Evolutionary conservation across 306 rosid species (phyloP).

Genomic region (Betula pendula): DNA sequence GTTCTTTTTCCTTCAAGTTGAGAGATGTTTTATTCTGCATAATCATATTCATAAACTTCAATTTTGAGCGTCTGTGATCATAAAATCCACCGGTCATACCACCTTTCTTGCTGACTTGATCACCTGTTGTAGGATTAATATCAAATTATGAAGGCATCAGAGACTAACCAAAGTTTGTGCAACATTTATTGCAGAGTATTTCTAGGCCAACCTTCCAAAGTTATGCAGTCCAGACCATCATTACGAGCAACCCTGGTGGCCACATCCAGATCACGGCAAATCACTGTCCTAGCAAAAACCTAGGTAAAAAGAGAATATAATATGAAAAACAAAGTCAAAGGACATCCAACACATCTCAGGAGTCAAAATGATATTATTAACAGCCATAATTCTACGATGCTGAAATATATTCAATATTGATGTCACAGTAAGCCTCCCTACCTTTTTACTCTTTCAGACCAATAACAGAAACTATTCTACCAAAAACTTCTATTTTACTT

Average conservation of each 20-base stretch:
- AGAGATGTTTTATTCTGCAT: slow-evolving; percentile 54
- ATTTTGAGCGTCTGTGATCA: slow-evolving; percentile 87
- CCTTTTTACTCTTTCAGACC: background rate
- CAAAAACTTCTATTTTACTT: background rate
- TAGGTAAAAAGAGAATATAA: slow-evolving; percentile 27
- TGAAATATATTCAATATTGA: background rate
- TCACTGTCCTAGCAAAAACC: slow-evolving; percentile 95
- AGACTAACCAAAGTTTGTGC: slow-evolving; percentile 14
- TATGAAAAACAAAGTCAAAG: slow-evolving; percentile 26
- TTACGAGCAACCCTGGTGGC: slow-evolving; percentile 88
- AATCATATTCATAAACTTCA: slow-evolving; percentile 79
- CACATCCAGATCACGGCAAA: slow-evolving; percentile 91
- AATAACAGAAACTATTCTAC: background rate
- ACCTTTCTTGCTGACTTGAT: slow-evolving; percentile 99
- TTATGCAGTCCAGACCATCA: slow-evolving; percentile 92
- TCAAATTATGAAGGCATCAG: slow-evolving; percentile 33
- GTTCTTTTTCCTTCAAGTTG: slow-evolving; percentile 54
- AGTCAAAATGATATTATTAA: slow-evolving; percentile 5
- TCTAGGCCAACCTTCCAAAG: slow-evolving; percentile 73
- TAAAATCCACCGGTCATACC: slow-evolving; percentile 99
- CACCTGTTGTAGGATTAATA: slow-evolving; percentile 56
- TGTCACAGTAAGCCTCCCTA: background rate
- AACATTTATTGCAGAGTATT: slow-evolving; percentile 20
- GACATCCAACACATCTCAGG: slow-evolving; percentile 18
- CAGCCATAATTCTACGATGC: background rate